Conservation (phyloP, 352 stramenopile species). For the Lagenidium sp. region DNA sequence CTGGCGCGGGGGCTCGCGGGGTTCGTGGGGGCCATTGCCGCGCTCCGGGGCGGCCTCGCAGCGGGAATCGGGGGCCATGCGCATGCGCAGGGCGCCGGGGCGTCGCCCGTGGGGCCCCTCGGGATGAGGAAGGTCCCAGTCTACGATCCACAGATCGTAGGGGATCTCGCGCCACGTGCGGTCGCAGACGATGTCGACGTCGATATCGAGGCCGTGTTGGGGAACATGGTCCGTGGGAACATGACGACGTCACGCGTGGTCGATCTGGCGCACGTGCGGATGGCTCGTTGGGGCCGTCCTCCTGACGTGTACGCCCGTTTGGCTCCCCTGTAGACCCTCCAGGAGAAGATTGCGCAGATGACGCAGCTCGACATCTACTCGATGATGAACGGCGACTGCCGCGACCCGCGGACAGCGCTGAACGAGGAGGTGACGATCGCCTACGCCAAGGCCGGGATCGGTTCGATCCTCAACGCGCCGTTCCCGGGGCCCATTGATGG, state of each 20-base stretch:
- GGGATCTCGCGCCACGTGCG: too few relatives aligned
- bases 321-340: constrained; percentile 47
- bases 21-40: neutral
- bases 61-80: too few relatives aligned
- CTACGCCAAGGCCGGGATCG: constrained; percentile 70
- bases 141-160: too few relatives aligned
- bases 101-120: too few relatives aligned
- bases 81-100: too few relatives aligned
- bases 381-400: constrained; percentile 49
- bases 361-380: constrained; percentile 88
- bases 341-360: constrained; percentile 81
- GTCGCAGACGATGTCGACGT: neutral
- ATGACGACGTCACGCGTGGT: too few relatives aligned
- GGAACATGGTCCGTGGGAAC: constrained; percentile 13
- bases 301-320: too few relatives aligned
- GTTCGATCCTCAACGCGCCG: constrained; percentile 83
- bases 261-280: too few relatives aligned
- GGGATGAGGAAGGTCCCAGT: too few relatives aligned
- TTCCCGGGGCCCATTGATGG: constrained; percentile 38
- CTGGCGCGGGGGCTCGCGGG: neutral
- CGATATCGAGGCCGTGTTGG: constrained; percentile 13
- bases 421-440: constrained; percentile 35
- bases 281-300: too few relatives aligned
- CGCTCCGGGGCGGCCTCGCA: neutral
- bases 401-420: constrained; percentile 33